Evolutionary conservation across 2,329 filamentous ascomycete genomes (phyloP).

Genomic region (Endocalyx cinctus): DNA sequence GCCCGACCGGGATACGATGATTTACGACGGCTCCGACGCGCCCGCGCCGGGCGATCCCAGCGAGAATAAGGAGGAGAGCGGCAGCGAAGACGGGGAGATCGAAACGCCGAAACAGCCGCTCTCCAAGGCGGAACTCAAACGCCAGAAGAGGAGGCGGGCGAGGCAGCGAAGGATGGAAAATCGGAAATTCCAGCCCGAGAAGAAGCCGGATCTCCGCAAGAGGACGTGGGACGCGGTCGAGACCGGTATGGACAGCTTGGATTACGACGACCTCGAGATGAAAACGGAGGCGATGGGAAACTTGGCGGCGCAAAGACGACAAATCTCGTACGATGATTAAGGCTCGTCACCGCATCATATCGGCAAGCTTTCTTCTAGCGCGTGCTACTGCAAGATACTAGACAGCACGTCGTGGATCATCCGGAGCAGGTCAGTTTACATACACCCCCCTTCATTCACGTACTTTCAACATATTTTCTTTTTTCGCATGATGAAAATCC

Average conservation of each 20-base stretch:
- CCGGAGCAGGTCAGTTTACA: too few species aligned
- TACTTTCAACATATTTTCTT: too few species aligned
- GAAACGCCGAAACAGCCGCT: constrained; percentile 23
- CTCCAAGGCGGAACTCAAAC: constrained; percentile 19
- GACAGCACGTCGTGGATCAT: too few species aligned
- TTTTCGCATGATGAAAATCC: constrained; percentile 71
- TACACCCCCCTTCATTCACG: too few species aligned
- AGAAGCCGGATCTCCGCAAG: constrained; percentile 59
- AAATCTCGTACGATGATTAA: constrained; percentile 45
- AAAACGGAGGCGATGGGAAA: constrained; percentile 14
- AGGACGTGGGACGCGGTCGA: constrained; percentile 65
- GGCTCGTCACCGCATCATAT: neutral
- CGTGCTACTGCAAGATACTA: too few species aligned
- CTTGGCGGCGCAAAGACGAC: constrained; percentile 35
- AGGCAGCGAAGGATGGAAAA: constrained; percentile 36
- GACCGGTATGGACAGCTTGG: constrained; percentile 52
- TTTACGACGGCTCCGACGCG: too few species aligned
- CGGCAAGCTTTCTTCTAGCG: too few species aligned
- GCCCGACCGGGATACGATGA: too few species aligned
- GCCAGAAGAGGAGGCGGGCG: constrained; percentile 32
- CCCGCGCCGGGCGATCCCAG: constrained; percentile 12
- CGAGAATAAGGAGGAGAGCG: constrained; percentile 15
- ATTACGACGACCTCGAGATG: constrained; percentile 49
- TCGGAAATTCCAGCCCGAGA: constrained; percentile 35
- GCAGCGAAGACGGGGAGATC: constrained; percentile 29